A percentile compares a stretch with the other conserved stretches of the same genome.
phyloP scores from a whole-genome alignment of 2,329 filamentous ascomycete genomes.

The Colletotrichum tofieldiae region DNA sequence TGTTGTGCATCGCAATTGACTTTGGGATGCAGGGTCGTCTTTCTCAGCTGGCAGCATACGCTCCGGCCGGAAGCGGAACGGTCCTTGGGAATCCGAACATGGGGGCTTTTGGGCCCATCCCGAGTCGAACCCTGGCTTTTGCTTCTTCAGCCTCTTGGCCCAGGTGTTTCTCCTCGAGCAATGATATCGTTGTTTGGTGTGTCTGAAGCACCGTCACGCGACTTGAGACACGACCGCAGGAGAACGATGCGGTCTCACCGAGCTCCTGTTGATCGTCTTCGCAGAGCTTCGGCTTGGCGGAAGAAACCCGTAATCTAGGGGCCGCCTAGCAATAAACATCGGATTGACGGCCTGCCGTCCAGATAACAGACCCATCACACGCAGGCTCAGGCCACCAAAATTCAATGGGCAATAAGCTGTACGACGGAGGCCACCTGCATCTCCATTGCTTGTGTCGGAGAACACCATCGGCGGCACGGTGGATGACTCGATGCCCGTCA shows the following conservation, averaged over 20 bases:
- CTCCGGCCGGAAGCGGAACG: conserved; percentile 29
- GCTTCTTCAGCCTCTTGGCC: background rate
- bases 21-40: conserved; percentile 22
- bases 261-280: background rate
- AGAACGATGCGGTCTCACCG: background rate
- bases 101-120: conserved; percentile 23
- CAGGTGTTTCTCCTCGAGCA: conserved; percentile 1
- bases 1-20: background rate
- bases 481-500: conserved; percentile 30
- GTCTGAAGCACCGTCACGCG: conserved; percentile 1
- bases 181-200: background rate
- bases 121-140: conserved; percentile 4
- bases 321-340: no score
- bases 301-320: background rate
- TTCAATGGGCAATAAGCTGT: background rate
- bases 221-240: conserved; percentile 13
- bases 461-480: background rate
- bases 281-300: background rate
- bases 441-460: background rate
- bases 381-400: background rate
- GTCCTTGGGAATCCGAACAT: conserved; percentile 10
- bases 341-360: background rate
- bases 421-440: background rate
- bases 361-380: background rate
- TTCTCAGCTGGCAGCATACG: background rate